Percentiles rank a stretch among this genome's conserved stretches.
These are phyloP conservation scores for Gossypium aridum DNA, from an alignment of 441 rosid species.

Conservation along the genomic window DNA sequence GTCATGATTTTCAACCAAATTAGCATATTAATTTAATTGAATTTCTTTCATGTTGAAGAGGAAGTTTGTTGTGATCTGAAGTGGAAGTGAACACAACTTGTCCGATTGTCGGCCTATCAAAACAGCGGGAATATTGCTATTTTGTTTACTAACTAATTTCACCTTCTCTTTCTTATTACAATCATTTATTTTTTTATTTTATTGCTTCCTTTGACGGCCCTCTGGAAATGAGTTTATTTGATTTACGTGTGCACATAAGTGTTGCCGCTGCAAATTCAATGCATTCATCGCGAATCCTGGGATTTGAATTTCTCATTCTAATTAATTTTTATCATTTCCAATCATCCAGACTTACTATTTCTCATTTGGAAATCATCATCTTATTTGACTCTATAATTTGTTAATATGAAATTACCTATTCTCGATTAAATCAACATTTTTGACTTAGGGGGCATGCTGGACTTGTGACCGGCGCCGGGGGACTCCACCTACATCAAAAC, in stretches of 20 bases:
- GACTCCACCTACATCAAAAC: too few species aligned
- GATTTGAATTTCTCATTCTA: background rate
- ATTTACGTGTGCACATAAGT: background rate
- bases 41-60: background rate
- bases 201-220: background rate
- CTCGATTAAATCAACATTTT: too few species aligned
- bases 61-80: slow-evolving; percentile 18
- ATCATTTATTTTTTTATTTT: background rate
- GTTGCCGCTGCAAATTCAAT: background rate
- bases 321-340: too few species aligned
- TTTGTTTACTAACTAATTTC: background rate
- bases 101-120: slow-evolving; percentile 47
- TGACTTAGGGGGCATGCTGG: too few species aligned
- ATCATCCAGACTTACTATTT: too few species aligned
- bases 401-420: too few species aligned
- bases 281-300: background rate
- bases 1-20: slow-evolving; percentile 20
- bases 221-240: background rate
- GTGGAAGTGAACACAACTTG: slow-evolving; percentile 28
- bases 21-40: slow-evolving; percentile 1
- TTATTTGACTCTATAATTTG: too few species aligned
- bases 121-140: slow-evolving; percentile 44
- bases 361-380: too few species aligned
- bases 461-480: too few species aligned
- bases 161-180: background rate